Base-by-base conservation (phyloP, 169 alveolate genomes). In the Plasmodium vinckei region DNA sequence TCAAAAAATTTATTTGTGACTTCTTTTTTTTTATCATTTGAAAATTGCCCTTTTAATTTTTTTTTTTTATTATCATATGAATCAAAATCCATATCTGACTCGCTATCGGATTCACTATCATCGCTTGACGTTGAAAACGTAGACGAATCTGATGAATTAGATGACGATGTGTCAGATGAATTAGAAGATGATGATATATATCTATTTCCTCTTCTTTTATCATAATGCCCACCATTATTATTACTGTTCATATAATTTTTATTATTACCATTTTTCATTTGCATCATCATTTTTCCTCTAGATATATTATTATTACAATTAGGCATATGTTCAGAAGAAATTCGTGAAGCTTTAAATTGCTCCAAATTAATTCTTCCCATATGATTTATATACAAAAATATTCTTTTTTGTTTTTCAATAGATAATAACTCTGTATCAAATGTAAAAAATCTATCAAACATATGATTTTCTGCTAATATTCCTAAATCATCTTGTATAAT, bases 401-500 rank as follows among this genome's bases (percentile, higher is more conserved):
- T 87, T 46, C 96, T 93, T 68, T 94, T 89, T 72, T 95, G 97
- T 54, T 94, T 93, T 77, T 95, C 97, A 7, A 95, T 93, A 17
- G 97, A 94, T 51, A 95, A 92, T 71, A 95, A 73, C 54, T 91
- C 96, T 3, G 96, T 94, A 73, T 95, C 97, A 72, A 95, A 93
- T 15, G 92, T 68, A 87, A 95, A 95, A 53, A 84, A 54, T 46
- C 72, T 87, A 82, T 93, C 97, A 75, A 86, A 64, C 94, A 92
- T 93, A 67, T 94, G 92, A 87, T 75, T 90, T 56, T 94, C 96
- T 19, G 97, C 97, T 33, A 95, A 77, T 57, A 95, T 95, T 13
- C 97, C 97, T 44, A 95, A 93, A 72, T 95, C 97, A 57, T 95
- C 97, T 72, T 95, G 97, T 21, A 95, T 88, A 19, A 95, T 94